Evolutionary conservation across 257 asterid species (phyloP).

Genomic region (Penstemon barbatus): DNA sequence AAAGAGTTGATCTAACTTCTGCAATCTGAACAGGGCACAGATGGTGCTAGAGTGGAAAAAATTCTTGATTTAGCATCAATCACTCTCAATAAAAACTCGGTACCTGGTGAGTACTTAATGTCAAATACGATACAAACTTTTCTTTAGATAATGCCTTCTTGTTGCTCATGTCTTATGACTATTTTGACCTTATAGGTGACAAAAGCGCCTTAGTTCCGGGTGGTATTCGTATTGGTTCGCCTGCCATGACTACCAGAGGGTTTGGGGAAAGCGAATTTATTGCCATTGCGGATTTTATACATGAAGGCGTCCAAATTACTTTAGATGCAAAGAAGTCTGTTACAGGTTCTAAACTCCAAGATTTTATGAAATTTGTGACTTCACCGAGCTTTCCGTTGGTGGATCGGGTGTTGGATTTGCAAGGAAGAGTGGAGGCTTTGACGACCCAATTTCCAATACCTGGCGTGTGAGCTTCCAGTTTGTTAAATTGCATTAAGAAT

Average conservation of each 20-base stretch:
- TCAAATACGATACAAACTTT: background rate
- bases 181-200: conserved; percentile 53
- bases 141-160: background rate
- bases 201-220: conserved; percentile 92
- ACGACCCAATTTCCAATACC: conserved; percentile 81
- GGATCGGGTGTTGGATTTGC: conserved; percentile 55
- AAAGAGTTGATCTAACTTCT: too few relatives aligned
- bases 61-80: conserved; percentile 94
- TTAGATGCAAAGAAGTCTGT: conserved; percentile 68
- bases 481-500: too few relatives aligned
- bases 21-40: conserved; percentile 56
- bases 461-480: conserved; percentile 51
- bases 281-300: conserved; percentile 72
- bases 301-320: conserved; percentile 87
- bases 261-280: conserved; percentile 66
- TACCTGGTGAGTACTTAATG: conserved; percentile 66
- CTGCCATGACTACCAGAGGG: conserved; percentile 96
- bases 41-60: conserved; percentile 95
- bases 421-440: conserved; percentile 65
- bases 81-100: conserved; percentile 91
- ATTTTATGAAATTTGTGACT: conserved; percentile 67
- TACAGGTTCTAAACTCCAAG: conserved; percentile 78
- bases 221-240: conserved; percentile 91
- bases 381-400: conserved; percentile 66
- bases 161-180: background rate